Conservation (phyloP, 768 basidiomycete species). For the Cubamyces sp. region DNA sequence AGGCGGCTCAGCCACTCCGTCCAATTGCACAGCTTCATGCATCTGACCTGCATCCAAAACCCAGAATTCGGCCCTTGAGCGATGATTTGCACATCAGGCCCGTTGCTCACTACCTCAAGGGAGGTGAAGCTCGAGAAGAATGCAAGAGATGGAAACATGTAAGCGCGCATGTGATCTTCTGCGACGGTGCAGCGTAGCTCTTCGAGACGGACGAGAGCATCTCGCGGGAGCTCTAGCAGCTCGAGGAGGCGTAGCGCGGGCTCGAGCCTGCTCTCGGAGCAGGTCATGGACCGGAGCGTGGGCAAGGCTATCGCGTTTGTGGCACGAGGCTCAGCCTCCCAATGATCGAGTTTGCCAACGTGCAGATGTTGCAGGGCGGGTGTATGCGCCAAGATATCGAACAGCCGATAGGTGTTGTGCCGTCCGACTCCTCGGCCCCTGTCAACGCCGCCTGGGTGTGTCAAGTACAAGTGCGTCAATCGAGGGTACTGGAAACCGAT, state of each 20-base stretch:
- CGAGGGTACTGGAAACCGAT: neutral
- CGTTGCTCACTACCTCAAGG: no score
- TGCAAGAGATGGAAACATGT: no score
- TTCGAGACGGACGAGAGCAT: neutral
- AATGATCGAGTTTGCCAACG: neutral
- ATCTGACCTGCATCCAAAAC: no score
- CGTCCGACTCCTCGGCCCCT: neutral
- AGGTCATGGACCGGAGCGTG: neutral
- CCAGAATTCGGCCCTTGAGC: no score
- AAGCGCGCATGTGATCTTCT: no score
- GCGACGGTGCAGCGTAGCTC: neutral
- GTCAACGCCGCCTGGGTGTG: neutral
- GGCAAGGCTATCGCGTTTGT: neutral
- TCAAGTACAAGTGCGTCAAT: neutral
- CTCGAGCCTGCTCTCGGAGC: neutral
- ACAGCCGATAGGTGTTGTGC: neutral
- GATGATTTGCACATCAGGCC: no score
- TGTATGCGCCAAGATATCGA: neutral
- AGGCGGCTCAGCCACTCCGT: no score
- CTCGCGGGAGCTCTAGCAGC: neutral
- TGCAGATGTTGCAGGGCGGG: neutral
- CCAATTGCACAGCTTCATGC: no score
- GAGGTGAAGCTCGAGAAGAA: no score
- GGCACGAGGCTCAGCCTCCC: no score
- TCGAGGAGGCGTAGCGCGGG: neutral